Evolutionary conservation across 441 rosid species (phyloP), one percentile per base, ranked within the genome.

Genomic region (Sinapis alba): DNA sequence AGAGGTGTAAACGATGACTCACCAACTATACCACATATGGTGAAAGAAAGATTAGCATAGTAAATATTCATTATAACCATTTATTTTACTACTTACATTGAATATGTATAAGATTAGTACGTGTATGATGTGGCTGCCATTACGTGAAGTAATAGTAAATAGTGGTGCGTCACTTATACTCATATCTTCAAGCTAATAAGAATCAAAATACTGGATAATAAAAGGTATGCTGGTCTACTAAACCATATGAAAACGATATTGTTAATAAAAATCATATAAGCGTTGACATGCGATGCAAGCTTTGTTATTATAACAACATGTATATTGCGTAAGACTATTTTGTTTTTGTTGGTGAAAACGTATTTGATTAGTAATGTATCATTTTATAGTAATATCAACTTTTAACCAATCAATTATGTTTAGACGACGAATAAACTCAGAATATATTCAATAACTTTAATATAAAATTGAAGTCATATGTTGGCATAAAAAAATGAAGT

Each of bases 271-370:
- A 34, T 21, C 11, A 72, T 23, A 62, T 12, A 16, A 53, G 58
- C 71, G 58, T 56, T 56, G 65, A 65, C 66, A 43, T 65, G 34
- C 50, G 58, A 54, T 56, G 47, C 61, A 50, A 54, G 57, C 47
- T 27, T 27, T 19, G 4, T 4, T 63, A 64, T 5, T 7, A 64
- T 56, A 56, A 45, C 51, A 45, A 45, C 5, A 20, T 53, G 69
- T 63, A 6, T 16, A 34, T 13, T 10, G 21, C 23, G 51, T 60
- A 28, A 45, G 15, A 20, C 4, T 19, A 19, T 9, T 10, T 19
- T 4, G 1, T 53, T 3, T 53, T 53, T 51, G 24, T 20, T 20
- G 59, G 59, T 53, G n/a, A 51, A 54, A 20, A 54, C 59, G 28
- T 20, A 27, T 43, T 20, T 5, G 34, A 38, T 6, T 56, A n/a